A percentile compares a stretch with the other conserved stretches of the same genome.
phyloP scores from a whole-genome alignment of 805 yeast genomes.

The Metschnikowia peoriensis region DNA sequence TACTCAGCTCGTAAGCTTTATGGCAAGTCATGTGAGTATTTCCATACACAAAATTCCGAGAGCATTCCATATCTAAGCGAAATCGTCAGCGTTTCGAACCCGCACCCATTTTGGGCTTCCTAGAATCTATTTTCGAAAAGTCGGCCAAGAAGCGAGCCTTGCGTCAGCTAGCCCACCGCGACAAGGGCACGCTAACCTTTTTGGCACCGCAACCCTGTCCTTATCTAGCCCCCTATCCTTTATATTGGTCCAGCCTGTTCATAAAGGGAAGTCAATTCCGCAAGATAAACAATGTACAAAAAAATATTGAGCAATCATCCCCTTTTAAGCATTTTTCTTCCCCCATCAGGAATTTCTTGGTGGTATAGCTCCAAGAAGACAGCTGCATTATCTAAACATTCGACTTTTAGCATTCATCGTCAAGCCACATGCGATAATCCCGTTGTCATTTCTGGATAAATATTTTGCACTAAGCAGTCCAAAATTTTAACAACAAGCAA shows the following conservation, averaged over 20 bases:
- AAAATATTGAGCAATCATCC: neutral
- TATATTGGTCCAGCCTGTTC: neutral
- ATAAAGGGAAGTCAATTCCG: neutral
- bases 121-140: neutral
- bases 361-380: too few relatives aligned
- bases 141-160: neutral
- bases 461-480: constrained; percentile 21
- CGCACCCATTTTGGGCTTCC: neutral
- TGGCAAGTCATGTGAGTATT: too few relatives aligned
- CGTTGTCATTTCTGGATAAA: constrained; percentile 25
- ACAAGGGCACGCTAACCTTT: neutral
- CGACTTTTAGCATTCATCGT: neutral
- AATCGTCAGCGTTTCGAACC: neutral
- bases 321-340: neutral
- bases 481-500: constrained; percentile 22
- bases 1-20: too few relatives aligned
- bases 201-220: neutral
- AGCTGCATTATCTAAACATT: too few relatives aligned
- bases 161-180: neutral
- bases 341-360: too few relatives aligned
- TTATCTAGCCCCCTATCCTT: neutral
- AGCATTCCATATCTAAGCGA: neutral
- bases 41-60: too few relatives aligned
- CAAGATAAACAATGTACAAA: neutral
- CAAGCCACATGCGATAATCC: neutral